These are phyloP conservation scores for Fusarium oxysporum DNA, from an alignment of 2,329 filamentous ascomycete genomes.

Conservation along the genomic window DNA sequence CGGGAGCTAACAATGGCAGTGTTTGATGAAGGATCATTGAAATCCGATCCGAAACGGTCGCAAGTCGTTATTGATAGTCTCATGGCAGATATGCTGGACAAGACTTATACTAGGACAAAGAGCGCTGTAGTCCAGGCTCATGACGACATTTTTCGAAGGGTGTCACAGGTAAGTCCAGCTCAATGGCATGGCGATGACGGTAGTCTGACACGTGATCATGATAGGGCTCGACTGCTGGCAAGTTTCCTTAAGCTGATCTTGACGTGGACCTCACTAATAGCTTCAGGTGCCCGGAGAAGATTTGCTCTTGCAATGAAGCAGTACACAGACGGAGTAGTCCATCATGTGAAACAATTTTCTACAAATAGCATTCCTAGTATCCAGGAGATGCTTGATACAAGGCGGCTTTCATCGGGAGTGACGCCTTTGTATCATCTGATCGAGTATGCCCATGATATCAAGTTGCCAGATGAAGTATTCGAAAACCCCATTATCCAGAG, in stretches of 20 bases:
- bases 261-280: neutral
- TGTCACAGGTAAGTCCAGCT: neutral
- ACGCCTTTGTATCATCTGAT: constrained; percentile 18
- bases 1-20: neutral
- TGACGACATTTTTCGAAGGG: constrained; percentile 13
- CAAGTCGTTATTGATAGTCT: constrained; percentile 13
- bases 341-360: constrained; percentile 19
- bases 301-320: constrained; percentile 16
- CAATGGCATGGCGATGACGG: accelerated
- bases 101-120: neutral
- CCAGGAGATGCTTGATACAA: constrained; percentile 3
- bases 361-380: constrained; percentile 1
- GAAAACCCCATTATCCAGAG: neutral
- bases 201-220: accelerated
- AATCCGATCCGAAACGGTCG: neutral
- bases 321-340: constrained; percentile 19
- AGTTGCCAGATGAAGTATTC: constrained; percentile 3
- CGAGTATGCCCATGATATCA: constrained; percentile 8
- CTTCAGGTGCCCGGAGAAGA: neutral
- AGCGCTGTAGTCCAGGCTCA: constrained; percentile 17
- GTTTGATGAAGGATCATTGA: constrained; percentile 21
- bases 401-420: constrained; percentile 3
- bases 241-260: accelerated
- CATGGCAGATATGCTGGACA: constrained; percentile 18
- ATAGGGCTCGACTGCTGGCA: neutral